Percentiles rank a stretch among this genome's conserved stretches.
Evolutionary conservation across 441 rosid species (phyloP).

Genomic region (Sinapis alba): DNA sequence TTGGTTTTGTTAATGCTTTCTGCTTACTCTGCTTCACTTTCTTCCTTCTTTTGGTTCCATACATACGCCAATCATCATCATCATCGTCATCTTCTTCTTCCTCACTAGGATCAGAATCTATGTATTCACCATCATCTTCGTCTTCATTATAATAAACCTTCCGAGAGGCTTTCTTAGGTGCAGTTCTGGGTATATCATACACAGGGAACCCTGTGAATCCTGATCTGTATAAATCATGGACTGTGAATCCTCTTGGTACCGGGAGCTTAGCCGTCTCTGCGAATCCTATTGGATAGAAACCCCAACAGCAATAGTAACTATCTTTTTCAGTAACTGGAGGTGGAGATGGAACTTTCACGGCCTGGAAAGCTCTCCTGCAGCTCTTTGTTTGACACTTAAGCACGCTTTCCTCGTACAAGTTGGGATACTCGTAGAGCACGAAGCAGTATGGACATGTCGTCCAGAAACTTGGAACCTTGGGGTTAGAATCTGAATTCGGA

Average conservation of each 20-base stretch:
- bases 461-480: conserved; percentile 63
- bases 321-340: conserved; percentile 63
- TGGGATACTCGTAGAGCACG: conserved; percentile 72
- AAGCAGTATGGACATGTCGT: conserved; percentile 88
- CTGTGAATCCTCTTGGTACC: conserved; percentile 15
- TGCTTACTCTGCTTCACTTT: conserved; percentile 45
- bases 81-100: conserved; percentile 49
- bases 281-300: conserved; percentile 71
- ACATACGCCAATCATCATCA: conserved; percentile 43
- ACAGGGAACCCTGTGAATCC: conserved; percentile 39
- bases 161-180: conserved; percentile 52
- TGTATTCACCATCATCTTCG: conserved; percentile 44
- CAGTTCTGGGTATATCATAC: conserved; percentile 12
- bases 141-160: conserved; percentile 57
- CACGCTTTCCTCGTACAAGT: conserved; percentile 68
- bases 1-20: conserved; percentile 43
- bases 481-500: conserved; percentile 5
- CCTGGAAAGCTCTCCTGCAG: conserved; percentile 82
- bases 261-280: conserved; percentile 35
- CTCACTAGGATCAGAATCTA: conserved; percentile 62
- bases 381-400: conserved; percentile 60
- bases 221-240: conserved; percentile 18
- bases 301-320: conserved; percentile 74
- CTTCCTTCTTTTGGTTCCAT: conserved; percentile 44
- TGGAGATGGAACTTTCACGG: conserved; percentile 64